phyloP scores from a whole-genome alignment of 345 rosid genomes.

The Rhizophora mangle region DNA sequence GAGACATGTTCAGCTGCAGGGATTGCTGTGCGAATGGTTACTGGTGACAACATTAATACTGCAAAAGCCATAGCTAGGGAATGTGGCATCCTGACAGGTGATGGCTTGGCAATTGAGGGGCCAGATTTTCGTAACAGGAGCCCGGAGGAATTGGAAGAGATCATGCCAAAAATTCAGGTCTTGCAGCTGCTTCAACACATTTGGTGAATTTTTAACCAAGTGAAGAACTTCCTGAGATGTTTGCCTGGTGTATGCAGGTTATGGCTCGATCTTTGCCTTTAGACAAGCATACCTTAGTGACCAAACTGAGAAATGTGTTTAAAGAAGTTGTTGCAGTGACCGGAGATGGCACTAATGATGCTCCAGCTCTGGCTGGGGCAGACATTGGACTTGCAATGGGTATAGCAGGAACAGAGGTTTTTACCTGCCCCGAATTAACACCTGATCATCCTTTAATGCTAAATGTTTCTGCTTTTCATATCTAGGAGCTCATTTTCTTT shows the following conservation, averaged over 20 bases:
- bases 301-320: conserved; percentile 21
- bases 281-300: conserved; percentile 34
- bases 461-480: too few relatives aligned
- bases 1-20: conserved; percentile 32
- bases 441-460: too few relatives aligned
- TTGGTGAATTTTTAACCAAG: not conserved
- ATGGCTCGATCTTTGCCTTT: conserved; percentile 34
- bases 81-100: conserved; percentile 32
- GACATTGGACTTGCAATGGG: conserved; percentile 40
- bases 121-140: conserved; percentile 53
- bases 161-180: conserved; percentile 58
- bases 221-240: not conserved
- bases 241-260: conserved; percentile 17
- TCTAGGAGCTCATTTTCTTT: too few relatives aligned
- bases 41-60: conserved; percentile 36
- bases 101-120: conserved; percentile 77
- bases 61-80: conserved; percentile 38
- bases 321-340: conserved; percentile 36
- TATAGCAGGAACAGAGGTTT: conserved; percentile 35
- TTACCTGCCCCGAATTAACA: not conserved
- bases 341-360: conserved; percentile 35
- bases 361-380: conserved; percentile 35
- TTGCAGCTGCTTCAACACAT: not conserved
- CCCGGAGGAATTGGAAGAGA: conserved; percentile 50
- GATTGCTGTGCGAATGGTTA: conserved; percentile 31